Percentiles rank a stretch among this genome's conserved stretches.
phyloP scores from a whole-genome alignment of 2,329 filamentous ascomycete species.

The Colletotrichum melonis region DNA sequence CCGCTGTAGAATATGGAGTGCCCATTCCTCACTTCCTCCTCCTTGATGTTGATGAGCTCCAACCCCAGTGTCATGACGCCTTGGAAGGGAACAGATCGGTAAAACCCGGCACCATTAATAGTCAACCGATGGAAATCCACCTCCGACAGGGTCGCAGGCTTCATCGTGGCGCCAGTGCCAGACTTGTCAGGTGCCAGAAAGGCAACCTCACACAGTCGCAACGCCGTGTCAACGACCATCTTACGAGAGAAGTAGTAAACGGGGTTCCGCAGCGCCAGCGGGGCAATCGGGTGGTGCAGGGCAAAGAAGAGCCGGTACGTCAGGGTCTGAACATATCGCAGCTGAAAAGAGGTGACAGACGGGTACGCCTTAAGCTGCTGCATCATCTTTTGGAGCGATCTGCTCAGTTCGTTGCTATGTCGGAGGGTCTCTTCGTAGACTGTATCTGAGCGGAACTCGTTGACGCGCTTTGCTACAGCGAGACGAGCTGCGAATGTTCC shows the following conservation, averaged over 20 bases:
- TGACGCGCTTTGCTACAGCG: slow-evolving; percentile 56
- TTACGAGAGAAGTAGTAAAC: slow-evolving; percentile 65
- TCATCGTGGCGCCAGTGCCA: slow-evolving; percentile 23
- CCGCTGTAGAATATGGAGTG: slow-evolving; percentile 44
- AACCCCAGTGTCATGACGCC: slow-evolving; percentile 55
- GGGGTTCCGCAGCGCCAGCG: slow-evolving; percentile 55
- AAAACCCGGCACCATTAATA: slow-evolving; percentile 54
- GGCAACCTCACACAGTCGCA: slow-evolving; percentile 40
- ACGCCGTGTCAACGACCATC: slow-evolving; percentile 55
- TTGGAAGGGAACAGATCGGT: slow-evolving; percentile 54
- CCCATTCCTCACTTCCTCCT: slow-evolving; percentile 51
- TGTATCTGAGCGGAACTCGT: slow-evolving; percentile 55
- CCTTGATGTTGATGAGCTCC: slow-evolving; percentile 58
- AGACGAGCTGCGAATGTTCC: slow-evolving; percentile 57
- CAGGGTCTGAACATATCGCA: slow-evolving; percentile 54
- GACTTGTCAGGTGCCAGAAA: slow-evolving; percentile 34
- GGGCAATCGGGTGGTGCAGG: slow-evolving; percentile 64
- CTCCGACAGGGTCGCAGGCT: slow-evolving; percentile 7
- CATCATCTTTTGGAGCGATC: slow-evolving; percentile 50
- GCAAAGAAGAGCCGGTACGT: slow-evolving; percentile 61
- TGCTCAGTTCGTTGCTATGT: slow-evolving; percentile 57
- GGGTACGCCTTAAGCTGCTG: slow-evolving; percentile 42
- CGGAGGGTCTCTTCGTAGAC: slow-evolving; percentile 61
- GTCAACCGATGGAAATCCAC: slow-evolving; percentile 51
- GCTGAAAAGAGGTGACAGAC: slow-evolving; percentile 51